phyloP scores from a whole-genome alignment of 202 grass and related monocot species.

The Schoenoplectus triqueter region DNA sequence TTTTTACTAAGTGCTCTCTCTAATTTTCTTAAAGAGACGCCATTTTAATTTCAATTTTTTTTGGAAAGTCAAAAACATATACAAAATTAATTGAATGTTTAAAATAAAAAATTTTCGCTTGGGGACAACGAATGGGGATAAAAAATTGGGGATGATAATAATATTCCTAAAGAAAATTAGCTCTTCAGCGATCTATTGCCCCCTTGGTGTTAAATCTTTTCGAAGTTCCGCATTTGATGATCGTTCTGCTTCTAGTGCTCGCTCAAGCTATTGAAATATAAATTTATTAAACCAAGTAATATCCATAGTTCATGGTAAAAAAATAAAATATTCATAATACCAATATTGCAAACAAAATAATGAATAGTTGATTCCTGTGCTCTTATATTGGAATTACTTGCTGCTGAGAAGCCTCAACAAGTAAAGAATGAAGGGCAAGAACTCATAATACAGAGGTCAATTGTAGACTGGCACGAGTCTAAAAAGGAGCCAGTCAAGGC shows the following conservation, averaged over 20 bases:
- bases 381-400: neutral
- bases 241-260: slow-evolving; percentile 85
- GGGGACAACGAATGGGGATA: no score
- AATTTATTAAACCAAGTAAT: neutral
- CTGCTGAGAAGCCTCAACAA: neutral
- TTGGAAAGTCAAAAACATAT: no score
- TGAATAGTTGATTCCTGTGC: neutral
- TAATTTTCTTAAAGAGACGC: no score
- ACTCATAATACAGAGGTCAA: neutral
- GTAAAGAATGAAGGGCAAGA: neutral
- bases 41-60: no score
- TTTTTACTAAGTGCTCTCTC: no score
- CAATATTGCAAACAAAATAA: neutral
- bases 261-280: slow-evolving; percentile 68
- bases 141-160: no score
- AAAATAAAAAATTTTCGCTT: no score
- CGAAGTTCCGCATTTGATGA: slow-evolving; percentile 63
- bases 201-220: slow-evolving; percentile 54
- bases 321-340: neutral
- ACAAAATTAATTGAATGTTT: no score
- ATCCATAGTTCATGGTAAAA: neutral
- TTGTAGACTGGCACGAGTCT: no score
- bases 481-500: neutral
- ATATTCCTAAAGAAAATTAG: slow-evolving; percentile 38
- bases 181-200: slow-evolving; percentile 45